phyloP scores from a whole-genome alignment of 805 yeast genomes.

The Kodamaea neixiangensis region DNA sequence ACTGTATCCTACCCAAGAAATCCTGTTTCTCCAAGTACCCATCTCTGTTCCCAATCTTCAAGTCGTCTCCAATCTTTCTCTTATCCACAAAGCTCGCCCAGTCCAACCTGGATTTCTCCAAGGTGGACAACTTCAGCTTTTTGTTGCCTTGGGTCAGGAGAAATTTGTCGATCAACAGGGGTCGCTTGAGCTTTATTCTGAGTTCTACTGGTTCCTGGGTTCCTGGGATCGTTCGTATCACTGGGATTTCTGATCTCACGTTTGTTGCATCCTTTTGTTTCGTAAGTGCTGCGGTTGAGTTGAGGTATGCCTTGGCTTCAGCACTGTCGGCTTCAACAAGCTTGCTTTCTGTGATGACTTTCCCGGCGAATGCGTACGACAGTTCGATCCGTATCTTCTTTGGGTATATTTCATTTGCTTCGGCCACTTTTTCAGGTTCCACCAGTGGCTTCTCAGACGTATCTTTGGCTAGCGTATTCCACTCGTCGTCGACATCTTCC shows the following conservation, averaged over 20 bases:
- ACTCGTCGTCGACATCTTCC: constrained; percentile 8
- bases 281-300: constrained; percentile 47
- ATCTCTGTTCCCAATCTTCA: constrained; percentile 76
- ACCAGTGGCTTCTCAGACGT: constrained; percentile 6
- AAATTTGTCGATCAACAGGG: constrained; percentile 75
- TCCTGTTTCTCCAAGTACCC: constrained; percentile 93
- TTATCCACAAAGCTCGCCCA: constrained; percentile 95
- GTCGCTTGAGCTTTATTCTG: constrained; percentile 65
- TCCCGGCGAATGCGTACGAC: constrained; percentile 88
- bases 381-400: constrained; percentile 71
- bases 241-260: constrained; percentile 33
- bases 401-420: constrained; percentile 22
- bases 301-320: constrained; percentile 81
- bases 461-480: constrained; percentile 15
- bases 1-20: constrained; percentile 76
- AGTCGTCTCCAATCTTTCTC: constrained; percentile 80
- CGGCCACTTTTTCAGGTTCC: neutral
- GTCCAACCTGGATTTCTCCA: constrained; percentile 90
- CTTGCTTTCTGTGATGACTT: constrained; percentile 73
- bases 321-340: constrained; percentile 76
- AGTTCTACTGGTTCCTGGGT: constrained; percentile 38
- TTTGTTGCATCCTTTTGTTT: constrained; percentile 12
- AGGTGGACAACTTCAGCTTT: constrained; percentile 75
- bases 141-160: constrained; percentile 62
- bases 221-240: constrained; percentile 35